Percentiles rank a stretch among this genome's conserved stretches.
These are phyloP conservation scores for Aspergillus leporis DNA, from an alignment of 495 filamentous ascomycete species.

Conservation along the genomic window DNA sequence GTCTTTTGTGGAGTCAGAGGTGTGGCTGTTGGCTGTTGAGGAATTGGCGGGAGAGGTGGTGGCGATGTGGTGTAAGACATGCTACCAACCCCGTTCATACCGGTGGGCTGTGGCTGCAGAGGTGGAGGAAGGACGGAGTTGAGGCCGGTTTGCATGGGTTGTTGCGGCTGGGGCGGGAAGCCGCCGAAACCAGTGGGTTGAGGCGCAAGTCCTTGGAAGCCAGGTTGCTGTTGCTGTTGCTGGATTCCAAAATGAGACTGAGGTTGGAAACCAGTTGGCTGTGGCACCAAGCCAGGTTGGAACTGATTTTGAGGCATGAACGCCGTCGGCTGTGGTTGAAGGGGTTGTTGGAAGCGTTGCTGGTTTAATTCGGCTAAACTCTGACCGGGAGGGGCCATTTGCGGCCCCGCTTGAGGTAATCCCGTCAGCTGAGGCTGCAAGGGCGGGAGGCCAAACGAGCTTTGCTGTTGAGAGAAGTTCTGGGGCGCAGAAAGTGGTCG, in stretches of 20 bases:
- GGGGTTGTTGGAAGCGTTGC: constrained; percentile 55
- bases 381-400: constrained; percentile 71
- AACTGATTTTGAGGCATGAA: constrained; percentile 56
- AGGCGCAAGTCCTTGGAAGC: constrained; percentile 60
- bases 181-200: constrained; percentile 68
- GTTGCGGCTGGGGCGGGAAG: constrained; percentile 45
- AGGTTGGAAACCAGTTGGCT: constrained; percentile 54
- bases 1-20: constrained; percentile 86
- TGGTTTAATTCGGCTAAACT: constrained; percentile 71
- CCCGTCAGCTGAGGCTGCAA: constrained; percentile 89
- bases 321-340: constrained; percentile 56
- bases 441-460: constrained; percentile 68
- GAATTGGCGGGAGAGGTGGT: constrained; percentile 43
- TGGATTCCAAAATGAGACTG: constrained; percentile 55
- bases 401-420: constrained; percentile 47
- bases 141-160: constrained; percentile 50
- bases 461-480: constrained; percentile 70
- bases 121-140: constrained; percentile 46
- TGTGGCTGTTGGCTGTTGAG: constrained; percentile 51
- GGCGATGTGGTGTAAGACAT: constrained; percentile 43
- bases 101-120: constrained; percentile 54
- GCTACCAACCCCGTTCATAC: constrained; percentile 56
- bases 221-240: constrained; percentile 53
- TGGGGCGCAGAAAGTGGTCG: constrained; percentile 89
- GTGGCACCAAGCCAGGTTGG: constrained; percentile 48